Base-by-base conservation (phyloP, 106 monocot genomes). In the Dioscorea zingiberensis region DNA sequence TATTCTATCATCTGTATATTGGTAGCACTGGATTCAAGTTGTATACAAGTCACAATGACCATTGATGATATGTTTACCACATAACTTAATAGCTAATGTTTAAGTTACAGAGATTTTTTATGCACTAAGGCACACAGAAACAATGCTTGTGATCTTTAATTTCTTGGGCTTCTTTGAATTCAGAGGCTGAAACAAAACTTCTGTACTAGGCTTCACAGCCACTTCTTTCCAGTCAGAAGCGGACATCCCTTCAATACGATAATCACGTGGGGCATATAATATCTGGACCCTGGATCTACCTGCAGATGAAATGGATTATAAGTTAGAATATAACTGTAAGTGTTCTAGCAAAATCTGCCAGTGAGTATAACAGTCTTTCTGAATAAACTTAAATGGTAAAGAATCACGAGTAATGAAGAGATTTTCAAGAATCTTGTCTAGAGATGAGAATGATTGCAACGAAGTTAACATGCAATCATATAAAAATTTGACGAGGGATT, bases 271-370 rank as follows among this genome's bases (percentile, higher is more conserved):
- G 47, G 63, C 54, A 65, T 68, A 91, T 27, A 88, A 26, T 17
- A 94, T 23, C 27, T 71, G 67, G 25, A 90, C n/a, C 29, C 87
- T 85, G 62, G 94, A 85, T 66, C 83, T 85, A 60, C 87, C 94
- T 95, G 85, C 63, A 80, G 48, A 61, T 32, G 7, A 1, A 64
- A 21, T 48, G 21, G 8, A 21, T 10, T 2, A 49, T 9, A 49
- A 49, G 18, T 49, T 49, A 2, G 10, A 49, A 49, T 18, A 49
- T 49, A 14, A 2, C 49, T 49, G 10, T 49, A 4, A 13, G 2
- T 13, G 7, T 2, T 3, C 49, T 13, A 2, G 3, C 13, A 4
- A 18, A 49, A 14, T 13, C 13, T 49, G 49, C 3, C 13, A 49
- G 18, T 13, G 13, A 49, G 3, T 7, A 30, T 49, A 18, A 49